A percentile compares a stretch with the other conserved stretches of the same genome.
Conservation (phyloP, 2,329 filamentous ascomycete genomes). For the Paraphaeosphaeria sporulosa region DNA sequence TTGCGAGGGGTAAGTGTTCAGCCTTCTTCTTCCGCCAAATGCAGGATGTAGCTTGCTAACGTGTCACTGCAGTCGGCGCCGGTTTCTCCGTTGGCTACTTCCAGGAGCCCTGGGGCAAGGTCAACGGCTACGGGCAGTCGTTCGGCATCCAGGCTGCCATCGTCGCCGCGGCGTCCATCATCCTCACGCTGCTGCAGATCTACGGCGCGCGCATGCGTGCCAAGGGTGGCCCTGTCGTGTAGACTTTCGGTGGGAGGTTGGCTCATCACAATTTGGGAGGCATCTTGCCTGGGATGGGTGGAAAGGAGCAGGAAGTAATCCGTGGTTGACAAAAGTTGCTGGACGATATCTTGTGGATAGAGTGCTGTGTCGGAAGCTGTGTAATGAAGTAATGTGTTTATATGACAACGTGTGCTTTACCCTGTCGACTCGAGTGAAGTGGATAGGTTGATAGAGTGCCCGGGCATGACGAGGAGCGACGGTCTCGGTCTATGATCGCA, state of each 20-base stretch:
- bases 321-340: not conserved
- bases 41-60: not conserved
- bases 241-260: not conserved
- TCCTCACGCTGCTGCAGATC: conserved; percentile 38
- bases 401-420: too few relatives aligned
- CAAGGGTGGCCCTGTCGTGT: conserved; percentile 30
- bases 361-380: not conserved
- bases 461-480: too few relatives aligned
- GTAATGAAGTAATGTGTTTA: too few relatives aligned
- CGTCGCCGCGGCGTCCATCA: conserved; percentile 35
- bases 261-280: not conserved
- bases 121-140: conserved; percentile 37
- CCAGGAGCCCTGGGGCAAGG: conserved; percentile 43
- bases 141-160: conserved; percentile 48
- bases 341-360: not conserved
- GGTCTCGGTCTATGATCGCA: too few relatives aligned
- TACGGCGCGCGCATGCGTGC: conserved; percentile 37
- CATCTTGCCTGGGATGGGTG: not conserved
- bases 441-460: too few relatives aligned
- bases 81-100: conserved; percentile 48
- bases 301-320: not conserved
- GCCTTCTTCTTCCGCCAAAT: not conserved
- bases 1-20: conserved; percentile 34
- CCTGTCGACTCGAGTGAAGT: too few relatives aligned
- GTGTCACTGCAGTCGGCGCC: conserved; percentile 26